phyloP scores from a whole-genome alignment of 139 green algal species.

The Pleodorina starrii region DNA sequence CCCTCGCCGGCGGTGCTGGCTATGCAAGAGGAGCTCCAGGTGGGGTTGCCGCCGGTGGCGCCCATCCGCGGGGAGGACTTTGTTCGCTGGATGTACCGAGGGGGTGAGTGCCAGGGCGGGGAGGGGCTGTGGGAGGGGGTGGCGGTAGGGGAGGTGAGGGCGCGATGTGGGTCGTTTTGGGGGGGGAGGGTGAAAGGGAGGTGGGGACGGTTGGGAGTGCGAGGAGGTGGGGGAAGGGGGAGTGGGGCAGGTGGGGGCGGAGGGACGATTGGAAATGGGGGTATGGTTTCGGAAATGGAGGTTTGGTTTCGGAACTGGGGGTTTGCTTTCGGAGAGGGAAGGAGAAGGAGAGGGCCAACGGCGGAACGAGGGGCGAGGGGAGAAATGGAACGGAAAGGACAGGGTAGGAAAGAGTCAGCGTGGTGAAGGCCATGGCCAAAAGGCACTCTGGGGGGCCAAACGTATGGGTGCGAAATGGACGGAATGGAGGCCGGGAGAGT shows the following conservation, averaged over 20 bases:
- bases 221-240: not conserved
- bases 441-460: no score
- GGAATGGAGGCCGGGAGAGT: no score
- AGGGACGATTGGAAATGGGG: not conserved
- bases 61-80: constrained; percentile 50
- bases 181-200: not conserved
- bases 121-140: no score
- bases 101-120: not conserved
- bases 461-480: no score
- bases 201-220: not conserved
- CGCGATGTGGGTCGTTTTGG: not conserved
- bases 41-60: constrained; percentile 42
- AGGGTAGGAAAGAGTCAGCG: no score
- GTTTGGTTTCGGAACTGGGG: no score
- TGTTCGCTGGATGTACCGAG: constrained; percentile 27
- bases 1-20: constrained; percentile 16
- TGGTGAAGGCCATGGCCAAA: no score
- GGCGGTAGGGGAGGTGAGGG: not conserved
- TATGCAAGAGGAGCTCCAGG: constrained; percentile 45
- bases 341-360: no score
- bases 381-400: no score
- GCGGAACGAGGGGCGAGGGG: no score
- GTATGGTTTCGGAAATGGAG: not conserved
- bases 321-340: no score
- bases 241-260: not conserved